phyloP scores from a whole-genome alignment of 192 early-diverging fungal species.

The Haplosporangium gracile region DNA sequence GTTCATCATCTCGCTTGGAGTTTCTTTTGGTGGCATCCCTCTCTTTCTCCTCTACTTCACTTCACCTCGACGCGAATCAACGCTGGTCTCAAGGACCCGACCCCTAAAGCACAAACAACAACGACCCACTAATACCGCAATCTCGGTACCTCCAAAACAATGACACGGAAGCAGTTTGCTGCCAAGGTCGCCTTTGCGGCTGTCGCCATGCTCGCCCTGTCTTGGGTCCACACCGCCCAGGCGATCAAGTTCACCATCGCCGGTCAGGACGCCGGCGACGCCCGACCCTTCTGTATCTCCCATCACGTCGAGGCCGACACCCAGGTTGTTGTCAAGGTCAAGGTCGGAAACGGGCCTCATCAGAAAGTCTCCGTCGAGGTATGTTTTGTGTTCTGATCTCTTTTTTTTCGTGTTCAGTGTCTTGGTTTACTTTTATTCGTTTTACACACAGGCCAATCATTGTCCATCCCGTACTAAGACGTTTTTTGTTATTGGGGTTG shows the following conservation, averaged over 20 bases:
- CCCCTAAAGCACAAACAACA: not conserved
- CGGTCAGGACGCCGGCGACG: constrained; percentile 60
- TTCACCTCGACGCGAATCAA: not conserved
- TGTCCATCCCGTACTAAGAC: not conserved
- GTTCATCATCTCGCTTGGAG: not conserved
- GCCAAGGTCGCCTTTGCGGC: constrained; percentile 20
- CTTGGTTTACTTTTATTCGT: not conserved
- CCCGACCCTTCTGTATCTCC: constrained; percentile 76
- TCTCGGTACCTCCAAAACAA: not conserved
- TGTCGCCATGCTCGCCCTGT: constrained; percentile 28
- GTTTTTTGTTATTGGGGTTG: not conserved
- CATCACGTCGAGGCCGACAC: constrained; percentile 80
- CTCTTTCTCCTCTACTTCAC: not conserved
- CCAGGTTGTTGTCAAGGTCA: constrained; percentile 77
- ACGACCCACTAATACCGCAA: not conserved
- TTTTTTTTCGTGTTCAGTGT: not conserved
- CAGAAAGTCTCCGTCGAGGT: constrained; percentile 82
- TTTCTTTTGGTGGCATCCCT: not conserved
- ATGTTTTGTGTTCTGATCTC: not conserved
- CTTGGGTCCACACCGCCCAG: constrained; percentile 25
- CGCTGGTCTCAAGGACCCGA: not conserved
- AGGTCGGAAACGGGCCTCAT: constrained; percentile 77
- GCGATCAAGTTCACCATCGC: constrained; percentile 88
- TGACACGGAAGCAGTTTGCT: constrained; percentile 31
- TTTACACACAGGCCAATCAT: not conserved